These are phyloP conservation scores for Cyberlindnera amylophila DNA, from an alignment of 805 yeast genomes.

Conservation along the genomic window DNA sequence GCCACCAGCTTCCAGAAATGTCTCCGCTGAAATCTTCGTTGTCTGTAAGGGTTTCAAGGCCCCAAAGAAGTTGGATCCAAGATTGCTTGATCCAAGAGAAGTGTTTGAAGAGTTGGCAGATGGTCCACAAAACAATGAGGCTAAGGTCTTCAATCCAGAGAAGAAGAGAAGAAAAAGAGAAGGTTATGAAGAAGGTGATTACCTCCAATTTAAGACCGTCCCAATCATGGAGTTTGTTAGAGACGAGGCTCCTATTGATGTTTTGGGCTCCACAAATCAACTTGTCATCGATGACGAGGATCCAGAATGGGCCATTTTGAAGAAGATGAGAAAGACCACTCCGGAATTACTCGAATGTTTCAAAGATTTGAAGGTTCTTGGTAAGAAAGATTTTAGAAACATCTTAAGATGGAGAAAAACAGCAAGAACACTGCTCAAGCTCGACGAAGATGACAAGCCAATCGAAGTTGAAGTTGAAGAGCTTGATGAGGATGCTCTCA, in stretches of 20 bases:
- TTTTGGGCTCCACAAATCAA: slow-evolving; percentile 69
- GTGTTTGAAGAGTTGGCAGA: slow-evolving; percentile 90
- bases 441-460: slow-evolving; percentile 51
- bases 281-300: slow-evolving; percentile 56
- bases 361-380: slow-evolving; percentile 89
- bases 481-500: slow-evolving; percentile 82
- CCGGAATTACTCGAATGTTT: slow-evolving; percentile 77
- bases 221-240: slow-evolving; percentile 78
- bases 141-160: slow-evolving; percentile 93
- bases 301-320: slow-evolving; percentile 68
- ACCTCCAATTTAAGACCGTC: slow-evolving; percentile 62
- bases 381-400: slow-evolving; percentile 86
- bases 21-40: slow-evolving; percentile 97
- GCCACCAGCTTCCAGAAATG: slow-evolving; percentile 98
- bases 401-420: slow-evolving; percentile 85
- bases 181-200: slow-evolving; percentile 96
- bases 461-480: slow-evolving; percentile 54
- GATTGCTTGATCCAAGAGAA: slow-evolving; percentile 84
- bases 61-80: slow-evolving; percentile 91
- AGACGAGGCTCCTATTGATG: slow-evolving; percentile 77
- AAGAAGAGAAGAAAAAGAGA: slow-evolving; percentile 84
- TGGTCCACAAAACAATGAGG: slow-evolving; percentile 75
- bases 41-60: slow-evolving; percentile 96
- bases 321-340: slow-evolving; percentile 72
- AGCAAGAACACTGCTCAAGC: slow-evolving; percentile 72